Evolutionary conservation across 1,284 basidiomycete species (phyloP).

Genomic region (Athelia sp.): DNA sequence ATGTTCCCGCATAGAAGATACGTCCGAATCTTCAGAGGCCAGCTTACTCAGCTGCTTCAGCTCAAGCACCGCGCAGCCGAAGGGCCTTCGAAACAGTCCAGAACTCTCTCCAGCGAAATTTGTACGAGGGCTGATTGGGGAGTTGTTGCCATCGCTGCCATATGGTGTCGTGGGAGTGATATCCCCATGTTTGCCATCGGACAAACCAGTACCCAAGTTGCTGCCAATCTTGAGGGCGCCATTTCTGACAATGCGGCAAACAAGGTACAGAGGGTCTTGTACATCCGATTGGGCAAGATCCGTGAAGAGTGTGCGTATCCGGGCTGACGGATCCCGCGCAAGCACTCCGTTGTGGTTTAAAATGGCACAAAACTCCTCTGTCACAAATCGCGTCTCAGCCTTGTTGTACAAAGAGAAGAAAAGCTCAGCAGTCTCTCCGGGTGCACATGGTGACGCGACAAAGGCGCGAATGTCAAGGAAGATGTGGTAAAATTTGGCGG

Average conservation of each 20-base stretch:
- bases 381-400: conserved; percentile 80
- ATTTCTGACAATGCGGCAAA: conserved; percentile 88
- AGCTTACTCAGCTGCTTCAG: conserved; percentile 73
- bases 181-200: conserved; percentile 29
- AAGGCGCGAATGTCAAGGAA: conserved; percentile 90
- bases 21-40: conserved; percentile 55
- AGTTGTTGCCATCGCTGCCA: not conserved
- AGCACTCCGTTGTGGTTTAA: conserved; percentile 91
- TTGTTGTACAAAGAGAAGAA: conserved; percentile 94
- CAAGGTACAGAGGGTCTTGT: conserved; percentile 78
- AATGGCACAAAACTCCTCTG: conserved; percentile 89
- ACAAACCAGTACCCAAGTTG: conserved; percentile 45
- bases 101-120: conserved; percentile 23
- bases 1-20: conserved; percentile 65
- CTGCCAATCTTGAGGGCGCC: conserved; percentile 78
- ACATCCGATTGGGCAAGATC: conserved; percentile 87
- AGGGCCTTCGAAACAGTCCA: conserved; percentile 75
- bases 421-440: conserved; percentile 89
- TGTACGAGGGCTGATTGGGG: conserved; percentile 16
- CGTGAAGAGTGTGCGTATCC: conserved; percentile 82
- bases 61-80: conserved; percentile 92
- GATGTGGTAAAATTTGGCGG: conserved; percentile 81
- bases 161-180: conserved; percentile 13
- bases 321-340: conserved; percentile 63
- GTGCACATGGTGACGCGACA: conserved; percentile 82